A percentile compares a stretch with the other conserved stretches of the same genome.
Evolutionary conservation across 768 basidiomycete genomes (phyloP).

Genomic region (Suillus discolor): DNA sequence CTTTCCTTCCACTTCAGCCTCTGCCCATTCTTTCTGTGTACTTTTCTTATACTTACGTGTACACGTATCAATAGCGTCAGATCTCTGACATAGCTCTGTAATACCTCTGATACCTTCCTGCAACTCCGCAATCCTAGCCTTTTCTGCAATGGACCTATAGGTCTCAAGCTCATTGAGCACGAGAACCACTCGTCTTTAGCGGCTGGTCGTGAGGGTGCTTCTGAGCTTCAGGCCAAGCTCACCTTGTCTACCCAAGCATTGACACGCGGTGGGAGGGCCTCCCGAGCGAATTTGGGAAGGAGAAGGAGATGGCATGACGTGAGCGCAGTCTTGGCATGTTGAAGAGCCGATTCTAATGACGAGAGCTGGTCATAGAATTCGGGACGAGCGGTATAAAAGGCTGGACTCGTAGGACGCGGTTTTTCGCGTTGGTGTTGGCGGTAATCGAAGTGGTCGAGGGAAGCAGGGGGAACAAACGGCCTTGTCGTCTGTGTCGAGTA

Average conservation of each 20-base stretch:
- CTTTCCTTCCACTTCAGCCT: background rate
- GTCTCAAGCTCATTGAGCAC: conserved; percentile 70
- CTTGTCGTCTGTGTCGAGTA: conserved; percentile 22
- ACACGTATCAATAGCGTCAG: conserved; percentile 52
- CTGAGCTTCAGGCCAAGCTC: conserved; percentile 62
- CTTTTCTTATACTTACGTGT: too few relatives aligned
- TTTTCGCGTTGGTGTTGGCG: background rate
- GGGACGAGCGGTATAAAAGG: conserved; percentile 83
- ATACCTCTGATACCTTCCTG: conserved; percentile 52
- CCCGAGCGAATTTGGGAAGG: conserved; percentile 69
- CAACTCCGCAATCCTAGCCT: conserved; percentile 59
- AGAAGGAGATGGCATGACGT: conserved; percentile 72
- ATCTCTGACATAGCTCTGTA: conserved; percentile 61
- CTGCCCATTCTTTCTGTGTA: background rate
- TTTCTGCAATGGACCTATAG: conserved; percentile 57
- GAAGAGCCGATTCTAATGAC: conserved; percentile 65
- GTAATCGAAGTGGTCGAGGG: conserved; percentile 24
- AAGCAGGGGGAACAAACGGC: conserved; percentile 41
- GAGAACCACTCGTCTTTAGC: conserved; percentile 64
- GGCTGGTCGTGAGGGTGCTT: conserved; percentile 63
- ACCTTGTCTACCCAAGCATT: conserved; percentile 69
- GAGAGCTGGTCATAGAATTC: conserved; percentile 73
- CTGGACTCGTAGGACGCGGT: conserved; percentile 61
- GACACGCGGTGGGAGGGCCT: conserved; percentile 56
- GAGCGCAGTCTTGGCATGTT: conserved; percentile 58